Base-by-base conservation (phyloP, 139 green algal genomes). In the Volvox reticuliferus region DNA sequence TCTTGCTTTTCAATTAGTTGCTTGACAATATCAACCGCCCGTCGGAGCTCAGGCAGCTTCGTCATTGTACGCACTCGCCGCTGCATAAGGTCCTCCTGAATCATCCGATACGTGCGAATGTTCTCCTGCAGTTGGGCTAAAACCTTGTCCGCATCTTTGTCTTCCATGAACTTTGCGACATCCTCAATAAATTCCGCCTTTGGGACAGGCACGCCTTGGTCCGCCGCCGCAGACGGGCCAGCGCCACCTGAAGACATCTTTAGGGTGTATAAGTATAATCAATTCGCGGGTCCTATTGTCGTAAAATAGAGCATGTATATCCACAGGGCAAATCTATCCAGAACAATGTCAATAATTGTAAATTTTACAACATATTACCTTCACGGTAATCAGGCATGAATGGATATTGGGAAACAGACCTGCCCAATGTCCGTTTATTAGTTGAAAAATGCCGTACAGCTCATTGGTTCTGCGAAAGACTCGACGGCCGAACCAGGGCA, bases 151-250 rank as follows among this genome's bases (percentile, higher is more conserved):
- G 86, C 83, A 32, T 85, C 44, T 71, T 93, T 91, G 68, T 80
- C 93, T 71, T 88, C 78, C 82, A 96, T 76, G 61, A 93, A 96
- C 67, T 71, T 77, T 0, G 83, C 84, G 18, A 97, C 88, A 65
- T 97, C 93, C 0, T 96, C 93, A 24, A 97, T 96, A 88, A 96
- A 97, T 71, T 95, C 86, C 0, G 92, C 90, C 33, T 89, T 89
- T 2, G 91, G 89, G n/a, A 93, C 30, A 14, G 50, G 13, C n/a
- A 89, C 20, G 44, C 79, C 65, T 22, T 82, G 33, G 19, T 81
- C 61, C 33, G 63, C 61, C 81, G 81, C 30, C 62, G 62, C n/a
- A 19, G 81, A 87, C 13, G 81, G 81, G 18, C 55, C 82, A 21
- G 67, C 77, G 16, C 30, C 75, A 1, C 55, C 68, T 33, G 78